These are phyloP conservation scores for Breviolum minutum DNA, from an alignment of 73 alveolate genomes.

Conservation along the genomic window DNA sequence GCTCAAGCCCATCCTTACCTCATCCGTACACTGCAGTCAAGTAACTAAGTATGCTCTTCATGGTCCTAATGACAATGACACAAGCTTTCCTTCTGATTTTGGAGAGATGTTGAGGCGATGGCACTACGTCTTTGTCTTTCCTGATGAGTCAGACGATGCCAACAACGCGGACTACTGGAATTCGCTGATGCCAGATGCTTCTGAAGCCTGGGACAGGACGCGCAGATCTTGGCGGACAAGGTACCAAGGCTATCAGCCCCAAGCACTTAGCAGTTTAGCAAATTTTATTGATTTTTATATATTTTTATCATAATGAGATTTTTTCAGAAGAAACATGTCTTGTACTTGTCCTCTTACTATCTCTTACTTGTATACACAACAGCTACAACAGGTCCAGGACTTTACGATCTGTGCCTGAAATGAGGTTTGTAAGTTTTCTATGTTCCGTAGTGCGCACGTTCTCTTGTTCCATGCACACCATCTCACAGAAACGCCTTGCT, in stretches of 20 bases:
- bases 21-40: too few relatives aligned
- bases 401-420: too few relatives aligned
- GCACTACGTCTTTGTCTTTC: conserved; percentile 58
- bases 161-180: not conserved
- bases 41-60: not conserved
- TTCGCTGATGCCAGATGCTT: not conserved
- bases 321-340: too few relatives aligned
- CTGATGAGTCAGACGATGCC: conserved; percentile 4
- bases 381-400: not conserved
- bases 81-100: not conserved
- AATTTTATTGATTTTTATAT: too few relatives aligned
- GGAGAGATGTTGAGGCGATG: not conserved
- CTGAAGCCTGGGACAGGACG: conserved; percentile 31
- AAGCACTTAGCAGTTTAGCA: too few relatives aligned
- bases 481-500: too few relatives aligned
- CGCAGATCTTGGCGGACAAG: not conserved
- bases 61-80: not conserved
- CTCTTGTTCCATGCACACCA: not conserved
- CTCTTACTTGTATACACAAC: not conserved
- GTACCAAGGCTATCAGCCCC: too few relatives aligned
- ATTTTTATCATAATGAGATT: too few relatives aligned
- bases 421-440: too few relatives aligned
- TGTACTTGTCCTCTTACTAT: too few relatives aligned
- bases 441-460: too few relatives aligned
- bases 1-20: not conserved